Evolutionary conservation across 164 flowering plant genomes (phyloP).

Genomic region (Chimonanthus praecox): DNA sequence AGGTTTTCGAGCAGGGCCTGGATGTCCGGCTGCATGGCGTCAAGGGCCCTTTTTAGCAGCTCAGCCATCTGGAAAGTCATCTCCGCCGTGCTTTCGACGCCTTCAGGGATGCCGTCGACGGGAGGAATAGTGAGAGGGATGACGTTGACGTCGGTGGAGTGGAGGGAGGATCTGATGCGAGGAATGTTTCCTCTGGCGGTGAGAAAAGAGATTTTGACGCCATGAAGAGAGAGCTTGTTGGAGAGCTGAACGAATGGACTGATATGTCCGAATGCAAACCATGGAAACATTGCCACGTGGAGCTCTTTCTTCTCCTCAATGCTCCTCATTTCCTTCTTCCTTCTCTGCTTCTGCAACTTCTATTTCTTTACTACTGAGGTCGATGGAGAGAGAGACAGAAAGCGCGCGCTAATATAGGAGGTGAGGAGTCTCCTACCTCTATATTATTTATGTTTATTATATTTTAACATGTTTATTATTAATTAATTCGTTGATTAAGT

Average conservation of each 20-base stretch:
- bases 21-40: slow-evolving; percentile 26
- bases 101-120: slow-evolving; percentile 18
- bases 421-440: no score
- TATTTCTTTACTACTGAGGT: no score
- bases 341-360: not conserved
- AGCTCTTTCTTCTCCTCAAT: not conserved
- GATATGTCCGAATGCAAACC: slow-evolving; percentile 11
- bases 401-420: no score
- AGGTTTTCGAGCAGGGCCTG: slow-evolving; percentile 15
- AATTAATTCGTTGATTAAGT: no score
- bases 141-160: not conserved
- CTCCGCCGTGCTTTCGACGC: slow-evolving; percentile 11
- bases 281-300: slow-evolving; percentile 14
- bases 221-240: slow-evolving; percentile 6
- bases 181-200: slow-evolving; percentile 1
- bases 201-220: slow-evolving; percentile 10
- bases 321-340: not conserved
- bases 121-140: slow-evolving; percentile 10
- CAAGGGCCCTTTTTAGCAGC: slow-evolving; percentile 28
- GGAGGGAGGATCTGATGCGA: slow-evolving; percentile 5
- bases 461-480: no score
- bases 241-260: slow-evolving; percentile 7
- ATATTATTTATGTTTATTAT: no score
- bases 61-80: slow-evolving; percentile 11
- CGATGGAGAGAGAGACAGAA: no score